Conservation (phyloP, 1,284 basidiomycete species). For the Salmacisia buchloeana region DNA sequence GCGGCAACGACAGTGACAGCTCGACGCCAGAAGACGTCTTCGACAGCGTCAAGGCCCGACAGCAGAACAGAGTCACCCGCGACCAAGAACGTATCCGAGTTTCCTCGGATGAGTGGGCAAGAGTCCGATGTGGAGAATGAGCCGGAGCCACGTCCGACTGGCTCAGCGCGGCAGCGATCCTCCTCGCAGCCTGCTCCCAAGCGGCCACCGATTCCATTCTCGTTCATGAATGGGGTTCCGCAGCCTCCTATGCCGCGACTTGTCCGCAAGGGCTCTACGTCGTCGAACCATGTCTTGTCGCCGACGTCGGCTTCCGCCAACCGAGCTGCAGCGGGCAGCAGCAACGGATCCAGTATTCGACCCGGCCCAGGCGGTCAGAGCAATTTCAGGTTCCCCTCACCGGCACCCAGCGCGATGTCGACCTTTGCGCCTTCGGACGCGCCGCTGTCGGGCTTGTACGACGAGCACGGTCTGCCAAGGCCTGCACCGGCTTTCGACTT, state of each 20-base stretch:
- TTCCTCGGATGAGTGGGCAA: neutral
- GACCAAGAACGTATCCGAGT: too few relatives aligned
- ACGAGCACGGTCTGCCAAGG: neutral
- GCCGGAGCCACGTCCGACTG: neutral
- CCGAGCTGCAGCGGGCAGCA: neutral
- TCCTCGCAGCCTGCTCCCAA: constrained; percentile 31
- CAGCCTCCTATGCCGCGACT: constrained; percentile 3
- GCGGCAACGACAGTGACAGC: neutral
- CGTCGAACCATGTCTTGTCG: neutral
- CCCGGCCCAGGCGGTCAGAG: constrained; percentile 4
- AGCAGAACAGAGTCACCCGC: too few relatives aligned
- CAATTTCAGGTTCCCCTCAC: neutral
- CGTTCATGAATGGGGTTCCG: constrained; percentile 17
- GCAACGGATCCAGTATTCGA: too few relatives aligned
- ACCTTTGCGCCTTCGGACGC: neutral
- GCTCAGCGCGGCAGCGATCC: constrained; percentile 23
- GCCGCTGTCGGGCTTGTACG: neutral
- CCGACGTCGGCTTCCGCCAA: neutral
- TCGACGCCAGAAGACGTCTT: neutral
- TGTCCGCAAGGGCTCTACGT: neutral
- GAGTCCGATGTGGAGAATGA: neutral
- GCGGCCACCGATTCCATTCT: constrained; percentile 28
- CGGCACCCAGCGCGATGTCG: neutral
- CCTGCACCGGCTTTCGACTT: constrained; percentile 17
- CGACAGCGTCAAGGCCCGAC: neutral